Evolutionary conservation across 139 green algal species (phyloP), one percentile per base, ranked within the genome.

Genomic region (Haematococcus lacustris): DNA sequence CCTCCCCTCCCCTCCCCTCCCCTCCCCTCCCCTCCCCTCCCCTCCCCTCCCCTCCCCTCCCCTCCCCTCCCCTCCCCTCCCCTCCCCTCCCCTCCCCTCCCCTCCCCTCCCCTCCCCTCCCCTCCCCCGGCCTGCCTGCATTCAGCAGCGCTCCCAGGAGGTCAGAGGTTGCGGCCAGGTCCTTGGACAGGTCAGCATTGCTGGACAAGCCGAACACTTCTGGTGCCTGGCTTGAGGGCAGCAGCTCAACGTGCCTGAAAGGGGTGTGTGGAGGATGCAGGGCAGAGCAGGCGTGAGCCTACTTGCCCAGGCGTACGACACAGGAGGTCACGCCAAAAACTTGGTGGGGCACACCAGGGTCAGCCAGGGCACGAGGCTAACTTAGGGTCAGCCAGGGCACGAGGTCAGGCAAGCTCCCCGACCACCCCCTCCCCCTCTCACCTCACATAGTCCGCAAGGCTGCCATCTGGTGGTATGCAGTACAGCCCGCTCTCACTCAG

Each of bases 171-270:
- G 63, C 41, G 21, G 61, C 38, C 17, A 82, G 68, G 61, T 88
- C 81, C 60, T 86, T 87, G 23, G 66, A 80, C 68, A 89, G 90
- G 77, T 92, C 83, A 6, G 84, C 87, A 70, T 92, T 92, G 38
- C 74, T 66, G 77, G 89, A 83, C 66, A 92, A 78, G 13, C 87
- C 87, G 73, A 90, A 87, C 43, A 81, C 82, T 67, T 92, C 84
- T 5, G 85, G 87, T 3, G 60, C 37, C 3, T 71, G 65, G 4
- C 47, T 51, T 38, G 70, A 43, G 13, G 79, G 80, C 26, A 89
- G 70, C 2, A 41, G 30, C 35, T 83, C 76, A 1, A 85, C 75
- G n/a, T n/a, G n/a, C n/a, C n/a, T n/a, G n/a, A n/a, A n/a, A n/a
- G n/a, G n/a, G n/a, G n/a, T n/a, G n/a, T n/a, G n/a, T n/a, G n/a